A percentile compares a stretch with the other conserved stretches of the same genome.
These are phyloP conservation scores for Plasmodium inui DNA, from an alignment of 169 alveolate genomes.

Conservation along the genomic window DNA sequence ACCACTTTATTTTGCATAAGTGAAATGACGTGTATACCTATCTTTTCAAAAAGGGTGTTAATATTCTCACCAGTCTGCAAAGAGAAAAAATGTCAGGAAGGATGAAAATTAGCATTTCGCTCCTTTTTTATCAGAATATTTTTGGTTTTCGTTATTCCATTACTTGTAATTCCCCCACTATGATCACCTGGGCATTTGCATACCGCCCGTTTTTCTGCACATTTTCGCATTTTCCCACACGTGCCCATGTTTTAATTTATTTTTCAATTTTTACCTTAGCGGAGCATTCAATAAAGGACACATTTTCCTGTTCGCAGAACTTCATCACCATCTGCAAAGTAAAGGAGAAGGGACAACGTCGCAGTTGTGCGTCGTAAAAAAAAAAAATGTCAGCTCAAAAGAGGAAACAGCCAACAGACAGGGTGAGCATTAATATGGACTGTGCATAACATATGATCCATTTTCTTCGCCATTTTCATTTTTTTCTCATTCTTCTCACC, in stretches of 20 bases:
- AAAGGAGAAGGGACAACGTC: not conserved
- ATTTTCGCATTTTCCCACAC: not conserved
- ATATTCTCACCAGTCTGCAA: constrained; percentile 81
- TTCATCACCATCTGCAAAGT: constrained; percentile 73
- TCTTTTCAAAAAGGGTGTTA: constrained; percentile 76
- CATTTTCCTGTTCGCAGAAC: constrained; percentile 71
- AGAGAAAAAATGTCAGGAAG: not conserved
- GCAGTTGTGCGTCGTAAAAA: not conserved
- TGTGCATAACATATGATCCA: not conserved
- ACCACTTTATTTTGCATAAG: not conserved
- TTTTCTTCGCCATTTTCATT: not conserved
- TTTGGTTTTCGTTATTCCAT: not conserved
- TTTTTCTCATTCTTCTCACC: constrained; percentile 22
- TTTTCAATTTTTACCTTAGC: constrained; percentile 76
- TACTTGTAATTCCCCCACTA: not conserved
- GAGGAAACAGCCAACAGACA: not conserved
- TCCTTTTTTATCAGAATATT: not conserved
- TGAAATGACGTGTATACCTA: constrained; percentile 45
- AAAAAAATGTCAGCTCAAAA: not conserved
- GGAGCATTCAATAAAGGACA: constrained; percentile 79
- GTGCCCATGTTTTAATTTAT: not conserved
- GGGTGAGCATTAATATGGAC: not conserved
- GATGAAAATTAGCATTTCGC: not conserved
- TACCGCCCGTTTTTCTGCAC: not conserved
- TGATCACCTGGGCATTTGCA: not conserved